These are phyloP conservation scores for Beauveria bassiana DNA, from an alignment of 2,329 filamentous ascomycete genomes.

Conservation along the genomic window DNA sequence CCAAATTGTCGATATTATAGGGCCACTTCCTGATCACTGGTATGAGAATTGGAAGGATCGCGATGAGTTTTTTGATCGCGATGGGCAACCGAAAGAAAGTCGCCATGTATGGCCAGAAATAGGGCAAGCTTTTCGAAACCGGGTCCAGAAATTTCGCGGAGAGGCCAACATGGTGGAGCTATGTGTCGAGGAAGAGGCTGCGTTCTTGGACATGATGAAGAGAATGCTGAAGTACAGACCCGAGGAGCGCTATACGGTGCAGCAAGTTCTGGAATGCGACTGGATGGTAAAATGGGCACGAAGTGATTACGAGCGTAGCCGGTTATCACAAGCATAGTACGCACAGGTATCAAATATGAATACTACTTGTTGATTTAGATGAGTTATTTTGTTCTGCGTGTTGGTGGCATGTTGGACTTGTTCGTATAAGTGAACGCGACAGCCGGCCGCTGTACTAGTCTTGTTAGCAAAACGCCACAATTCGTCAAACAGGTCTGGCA, in stretches of 20 bases:
- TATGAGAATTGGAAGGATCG: slow-evolving; percentile 3
- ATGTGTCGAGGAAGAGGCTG: slow-evolving; percentile 5
- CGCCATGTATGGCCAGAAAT: slow-evolving; percentile 4
- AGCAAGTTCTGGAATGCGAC: slow-evolving; percentile 11
- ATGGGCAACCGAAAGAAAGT: not conserved
- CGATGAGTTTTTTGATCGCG: not conserved
- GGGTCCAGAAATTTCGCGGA: slow-evolving; percentile 11
- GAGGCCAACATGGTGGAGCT: slow-evolving; percentile 6
- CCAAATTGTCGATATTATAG: slow-evolving; percentile 8
- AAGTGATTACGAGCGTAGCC: not conserved
- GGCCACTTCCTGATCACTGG: slow-evolving; percentile 11
- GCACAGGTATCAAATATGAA: not conserved
- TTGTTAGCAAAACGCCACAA: not conserved
- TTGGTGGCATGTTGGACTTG: no score
- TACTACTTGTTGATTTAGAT: no score
- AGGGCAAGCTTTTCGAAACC: not conserved
- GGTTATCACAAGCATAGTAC: not conserved
- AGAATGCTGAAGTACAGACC: slow-evolving; percentile 12
- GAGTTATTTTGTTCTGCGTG: no score
- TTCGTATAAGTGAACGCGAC: no score
- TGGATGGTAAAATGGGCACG: slow-evolving; percentile 19
- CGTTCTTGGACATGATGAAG: slow-evolving; percentile 12
- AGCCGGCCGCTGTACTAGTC: no score
- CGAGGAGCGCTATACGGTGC: slow-evolving; percentile 4
- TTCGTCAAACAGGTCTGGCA: no score